phyloP scores from a whole-genome alignment of 768 basidiomycete species.

The Mycena chlorophos region DNA sequence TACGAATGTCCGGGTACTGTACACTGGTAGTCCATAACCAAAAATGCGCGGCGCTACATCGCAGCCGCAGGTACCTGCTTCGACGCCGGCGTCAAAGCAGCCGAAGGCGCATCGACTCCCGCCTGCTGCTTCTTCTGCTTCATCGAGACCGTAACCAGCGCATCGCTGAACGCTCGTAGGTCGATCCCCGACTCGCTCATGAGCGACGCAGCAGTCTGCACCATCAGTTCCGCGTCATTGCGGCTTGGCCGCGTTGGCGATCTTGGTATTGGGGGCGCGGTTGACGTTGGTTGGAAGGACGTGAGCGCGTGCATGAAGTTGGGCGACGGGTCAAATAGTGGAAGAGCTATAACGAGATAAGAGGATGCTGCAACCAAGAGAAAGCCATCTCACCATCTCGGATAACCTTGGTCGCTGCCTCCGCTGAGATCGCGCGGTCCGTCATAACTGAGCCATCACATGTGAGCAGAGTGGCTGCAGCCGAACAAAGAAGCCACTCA shows the following conservation, averaged over 20 bases:
- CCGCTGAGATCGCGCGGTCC: constrained; percentile 36
- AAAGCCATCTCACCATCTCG: constrained; percentile 45
- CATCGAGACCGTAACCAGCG: constrained; percentile 10
- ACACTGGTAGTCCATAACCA: no score
- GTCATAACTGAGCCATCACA: constrained; percentile 46
- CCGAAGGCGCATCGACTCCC: no score
- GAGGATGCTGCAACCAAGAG: not conserved
- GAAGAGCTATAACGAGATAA: constrained; percentile 39
- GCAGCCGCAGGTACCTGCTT: no score
- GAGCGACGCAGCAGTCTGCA: constrained; percentile 10
- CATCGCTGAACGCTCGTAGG: constrained; percentile 13
- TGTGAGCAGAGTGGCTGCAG: constrained; percentile 9
- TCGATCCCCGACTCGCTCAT: constrained; percentile 20
- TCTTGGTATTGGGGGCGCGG: not conserved
- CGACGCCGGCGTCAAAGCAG: no score
- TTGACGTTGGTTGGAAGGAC: not conserved
- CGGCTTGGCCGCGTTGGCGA: not conserved
- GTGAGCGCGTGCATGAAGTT: constrained; percentile 48
- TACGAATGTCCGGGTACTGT: no score
- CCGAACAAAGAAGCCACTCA: constrained; percentile 31
- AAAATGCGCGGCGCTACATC: no score
- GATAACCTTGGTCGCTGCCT: constrained; percentile 41
- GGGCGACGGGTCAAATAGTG: constrained; percentile 52
- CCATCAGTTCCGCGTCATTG: constrained; percentile 5
- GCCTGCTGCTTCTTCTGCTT: constrained; percentile 9